Conservation (phyloP, 2,329 filamentous ascomycete genomes). For the Aaosphaeria arxii region DNA sequence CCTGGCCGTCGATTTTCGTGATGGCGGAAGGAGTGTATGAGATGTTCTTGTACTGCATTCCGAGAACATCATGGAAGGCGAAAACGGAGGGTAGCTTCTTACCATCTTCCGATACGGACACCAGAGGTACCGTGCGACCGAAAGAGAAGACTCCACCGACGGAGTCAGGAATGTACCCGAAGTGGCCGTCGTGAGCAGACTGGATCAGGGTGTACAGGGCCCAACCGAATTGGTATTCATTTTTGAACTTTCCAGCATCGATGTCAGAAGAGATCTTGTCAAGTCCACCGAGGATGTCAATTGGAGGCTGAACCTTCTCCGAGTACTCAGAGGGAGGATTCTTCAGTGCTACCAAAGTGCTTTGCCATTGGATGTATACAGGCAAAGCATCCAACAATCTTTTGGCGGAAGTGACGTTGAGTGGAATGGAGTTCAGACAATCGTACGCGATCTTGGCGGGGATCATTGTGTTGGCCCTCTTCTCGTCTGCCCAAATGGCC, state of each 20-base stretch:
- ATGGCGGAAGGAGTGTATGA: constrained; percentile 51
- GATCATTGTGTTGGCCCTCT: constrained; percentile 12
- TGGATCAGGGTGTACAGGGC: constrained; percentile 55
- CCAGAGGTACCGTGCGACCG: constrained; percentile 48
- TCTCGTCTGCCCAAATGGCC: constrained; percentile 19
- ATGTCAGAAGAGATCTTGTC: constrained; percentile 39
- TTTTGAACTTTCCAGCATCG: constrained; percentile 33
- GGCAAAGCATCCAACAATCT: constrained; percentile 38
- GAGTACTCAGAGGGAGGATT: constrained; percentile 46
- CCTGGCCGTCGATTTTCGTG: constrained; percentile 54
- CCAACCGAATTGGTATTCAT: constrained; percentile 45
- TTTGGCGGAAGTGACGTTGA: constrained; percentile 42
- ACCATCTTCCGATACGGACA: constrained; percentile 63
- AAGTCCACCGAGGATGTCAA: constrained; percentile 42
- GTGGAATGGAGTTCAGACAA: constrained; percentile 44
- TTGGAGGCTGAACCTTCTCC: constrained; percentile 43
- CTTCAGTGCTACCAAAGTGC: constrained; percentile 42
- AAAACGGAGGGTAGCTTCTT: constrained; percentile 57
- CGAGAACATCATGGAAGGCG: constrained; percentile 47
- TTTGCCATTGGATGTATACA: constrained; percentile 48
- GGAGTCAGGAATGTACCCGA: constrained; percentile 53
- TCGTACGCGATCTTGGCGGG: constrained; percentile 45
- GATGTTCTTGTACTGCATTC: constrained; percentile 42
- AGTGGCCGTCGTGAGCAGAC: constrained; percentile 64
- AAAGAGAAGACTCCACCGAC: constrained; percentile 51